These are phyloP conservation scores for Botrytis fabae DNA, from an alignment of 2,329 filamentous ascomycete genomes.

Conservation along the genomic window DNA sequence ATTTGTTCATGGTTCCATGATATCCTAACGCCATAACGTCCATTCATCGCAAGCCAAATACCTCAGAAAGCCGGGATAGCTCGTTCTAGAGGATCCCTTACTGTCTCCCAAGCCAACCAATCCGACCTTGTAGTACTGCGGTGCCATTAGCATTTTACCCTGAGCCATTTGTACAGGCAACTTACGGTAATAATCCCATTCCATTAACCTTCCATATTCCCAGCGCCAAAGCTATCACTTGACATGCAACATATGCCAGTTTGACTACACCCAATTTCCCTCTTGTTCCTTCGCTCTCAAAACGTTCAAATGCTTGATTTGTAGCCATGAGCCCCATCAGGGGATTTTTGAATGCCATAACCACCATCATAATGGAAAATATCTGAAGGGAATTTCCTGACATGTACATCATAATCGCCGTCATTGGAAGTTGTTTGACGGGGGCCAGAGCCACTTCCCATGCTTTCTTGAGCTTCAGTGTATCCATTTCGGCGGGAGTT, in stretches of 20 bases:
- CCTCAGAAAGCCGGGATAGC: slow-evolving; percentile 41
- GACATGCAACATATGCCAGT: slow-evolving; percentile 82
- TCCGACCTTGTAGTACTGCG: slow-evolving; percentile 87
- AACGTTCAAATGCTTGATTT: slow-evolving; percentile 85
- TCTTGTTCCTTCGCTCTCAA: slow-evolving; percentile 79
- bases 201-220: slow-evolving; percentile 96
- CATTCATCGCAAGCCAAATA: not conserved
- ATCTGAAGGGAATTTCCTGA: slow-evolving; percentile 97
- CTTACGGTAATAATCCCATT: slow-evolving; percentile 92
- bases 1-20: not conserved
- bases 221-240: slow-evolving; percentile 77
- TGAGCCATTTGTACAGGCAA: slow-evolving; percentile 34
- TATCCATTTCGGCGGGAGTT: slow-evolving; percentile 84
- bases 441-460: slow-evolving; percentile 96
- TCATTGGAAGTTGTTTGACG: slow-evolving; percentile 95
- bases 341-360: slow-evolving; percentile 97
- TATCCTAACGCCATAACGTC: slow-evolving; percentile 12
- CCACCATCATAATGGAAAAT: slow-evolving; percentile 99
- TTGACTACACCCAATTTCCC: slow-evolving; percentile 79
- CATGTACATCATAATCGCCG: slow-evolving; percentile 99
- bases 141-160: slow-evolving; percentile 37
- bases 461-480: slow-evolving; percentile 95
- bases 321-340: slow-evolving; percentile 80
- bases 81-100: slow-evolving; percentile 40
- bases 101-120: slow-evolving; percentile 89